These are phyloP conservation scores for Fusarium pseudograminearum DNA, from an alignment of 2,329 filamentous ascomycete genomes.

Conservation along the genomic window DNA sequence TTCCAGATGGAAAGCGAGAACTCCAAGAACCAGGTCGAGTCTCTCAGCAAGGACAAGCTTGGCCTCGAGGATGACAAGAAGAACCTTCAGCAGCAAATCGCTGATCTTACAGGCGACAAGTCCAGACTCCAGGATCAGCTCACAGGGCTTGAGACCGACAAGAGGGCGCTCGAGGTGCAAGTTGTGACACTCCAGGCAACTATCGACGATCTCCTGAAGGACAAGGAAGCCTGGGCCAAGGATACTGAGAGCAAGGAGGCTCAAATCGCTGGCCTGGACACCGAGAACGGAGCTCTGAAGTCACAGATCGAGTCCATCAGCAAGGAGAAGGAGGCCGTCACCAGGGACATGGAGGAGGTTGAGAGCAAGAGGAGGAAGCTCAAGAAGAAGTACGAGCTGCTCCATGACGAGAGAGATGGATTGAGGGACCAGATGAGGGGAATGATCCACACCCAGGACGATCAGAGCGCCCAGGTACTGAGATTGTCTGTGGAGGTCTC, in stretches of 20 bases:
- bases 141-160: constrained; percentile 41
- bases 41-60: constrained; percentile 36
- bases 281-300: constrained; percentile 44
- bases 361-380: constrained; percentile 43
- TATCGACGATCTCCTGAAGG: constrained; percentile 42
- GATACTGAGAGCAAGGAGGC: constrained; percentile 43
- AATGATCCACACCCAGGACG: constrained; percentile 43
- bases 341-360: constrained; percentile 39
- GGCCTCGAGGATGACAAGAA: constrained; percentile 45
- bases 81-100: constrained; percentile 33
- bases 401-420: constrained; percentile 36
- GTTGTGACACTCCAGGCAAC: constrained; percentile 36
- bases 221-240: constrained; percentile 40
- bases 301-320: constrained; percentile 40
- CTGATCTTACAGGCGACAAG: constrained; percentile 35
- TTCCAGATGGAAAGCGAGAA: constrained; percentile 38
- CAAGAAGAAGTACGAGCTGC: constrained; percentile 42
- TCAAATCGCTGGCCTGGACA: constrained; percentile 38
- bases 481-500: constrained; percentile 42
- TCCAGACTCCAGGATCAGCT: constrained; percentile 36
- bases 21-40: constrained; percentile 39
- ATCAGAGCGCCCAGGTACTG: constrained; percentile 40
- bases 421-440: constrained; percentile 38
- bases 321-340: constrained; percentile 44
- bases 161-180: constrained; percentile 40